Conservation (phyloP, 1,284 basidiomycete genomes). For the Porogramme epimiltina region DNA sequence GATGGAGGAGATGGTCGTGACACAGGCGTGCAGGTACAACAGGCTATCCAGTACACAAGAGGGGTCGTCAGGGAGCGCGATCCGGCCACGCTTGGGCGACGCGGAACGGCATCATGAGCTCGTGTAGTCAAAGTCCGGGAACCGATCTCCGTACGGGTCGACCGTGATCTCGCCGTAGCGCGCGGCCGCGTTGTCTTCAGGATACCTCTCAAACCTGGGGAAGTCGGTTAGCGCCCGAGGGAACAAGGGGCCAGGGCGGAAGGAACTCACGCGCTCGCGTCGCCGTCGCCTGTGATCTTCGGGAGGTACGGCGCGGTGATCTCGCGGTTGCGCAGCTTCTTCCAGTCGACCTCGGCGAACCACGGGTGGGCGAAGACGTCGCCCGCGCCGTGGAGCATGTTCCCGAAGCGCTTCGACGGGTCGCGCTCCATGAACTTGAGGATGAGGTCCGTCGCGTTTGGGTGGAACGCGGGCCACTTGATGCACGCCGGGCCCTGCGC, state of each 20-base stretch:
- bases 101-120: slow-evolving; percentile 13
- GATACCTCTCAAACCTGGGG: slow-evolving; percentile 74
- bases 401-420: slow-evolving; percentile 91
- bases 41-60: too few relatives aligned
- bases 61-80: too few relatives aligned
- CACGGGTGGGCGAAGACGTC: slow-evolving; percentile 97
- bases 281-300: slow-evolving; percentile 82
- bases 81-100: too few relatives aligned
- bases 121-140: slow-evolving; percentile 71
- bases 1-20: not conserved
- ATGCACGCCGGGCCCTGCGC: slow-evolving; percentile 76
- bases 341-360: slow-evolving; percentile 98
- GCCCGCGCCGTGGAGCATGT: slow-evolving; percentile 87
- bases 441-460: slow-evolving; percentile 86
- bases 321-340: slow-evolving; percentile 79
- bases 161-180: slow-evolving; percentile 57
- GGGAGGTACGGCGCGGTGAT: slow-evolving; percentile 98
- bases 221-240: slow-evolving; percentile 3
- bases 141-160: slow-evolving; percentile 60
- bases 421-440: slow-evolving; percentile 90
- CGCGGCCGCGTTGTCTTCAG: slow-evolving; percentile 64
- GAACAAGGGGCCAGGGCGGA: not conserved
- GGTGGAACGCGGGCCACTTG: slow-evolving; percentile 90
- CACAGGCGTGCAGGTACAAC: not conserved
- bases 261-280: slow-evolving; percentile 83